These are phyloP conservation scores for Ophiocordyceps sinensis DNA, from an alignment of 2,329 filamentous ascomycete genomes.

Conservation along the genomic window DNA sequence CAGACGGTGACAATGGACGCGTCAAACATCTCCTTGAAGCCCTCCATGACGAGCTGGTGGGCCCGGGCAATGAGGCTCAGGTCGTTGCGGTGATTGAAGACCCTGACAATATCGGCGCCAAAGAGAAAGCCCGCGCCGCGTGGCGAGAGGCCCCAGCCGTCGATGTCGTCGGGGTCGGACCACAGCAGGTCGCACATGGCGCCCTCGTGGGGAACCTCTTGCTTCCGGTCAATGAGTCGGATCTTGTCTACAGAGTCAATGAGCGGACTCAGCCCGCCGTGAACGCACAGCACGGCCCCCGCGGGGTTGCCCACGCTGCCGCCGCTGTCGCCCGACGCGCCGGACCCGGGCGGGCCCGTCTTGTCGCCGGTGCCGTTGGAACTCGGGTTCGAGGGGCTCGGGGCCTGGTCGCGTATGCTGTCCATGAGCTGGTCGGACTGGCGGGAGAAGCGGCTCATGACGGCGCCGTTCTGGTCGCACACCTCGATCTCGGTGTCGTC, in stretches of 20 bases:
- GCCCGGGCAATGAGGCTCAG: conserved; percentile 83
- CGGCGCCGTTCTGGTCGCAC: conserved; percentile 66
- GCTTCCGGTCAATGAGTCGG: conserved; percentile 83
- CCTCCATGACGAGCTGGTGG: conserved; percentile 97
- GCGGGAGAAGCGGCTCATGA: conserved; percentile 59
- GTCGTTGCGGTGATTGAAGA: conserved; percentile 91
- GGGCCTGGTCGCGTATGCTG: conserved; percentile 7
- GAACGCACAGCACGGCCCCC: conserved; percentile 86
- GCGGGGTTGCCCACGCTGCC: conserved; percentile 52
- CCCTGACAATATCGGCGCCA: conserved; percentile 86
- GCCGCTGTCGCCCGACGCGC: conserved; percentile 56
- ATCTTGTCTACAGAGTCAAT: conserved; percentile 95
- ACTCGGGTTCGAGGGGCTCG: conserved; percentile 2
- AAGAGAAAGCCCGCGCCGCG: conserved; percentile 93
- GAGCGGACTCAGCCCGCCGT: conserved; percentile 81
- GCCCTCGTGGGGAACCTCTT: conserved; percentile 95
- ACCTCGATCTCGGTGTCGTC: conserved; percentile 87
- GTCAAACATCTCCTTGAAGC: conserved; percentile 99
- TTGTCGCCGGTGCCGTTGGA: conserved; percentile 9
- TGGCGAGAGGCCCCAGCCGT: conserved; percentile 89
- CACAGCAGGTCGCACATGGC: conserved; percentile 98
- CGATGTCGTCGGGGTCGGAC: conserved; percentile 96
- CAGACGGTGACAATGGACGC: conserved; percentile 95
- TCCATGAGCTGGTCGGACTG: conserved; percentile 15
- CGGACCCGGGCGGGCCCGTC: conserved; percentile 65